These are phyloP conservation scores for Fusarium sublunatum DNA, from an alignment of 2,329 filamentous ascomycete species.

Conservation along the genomic window DNA sequence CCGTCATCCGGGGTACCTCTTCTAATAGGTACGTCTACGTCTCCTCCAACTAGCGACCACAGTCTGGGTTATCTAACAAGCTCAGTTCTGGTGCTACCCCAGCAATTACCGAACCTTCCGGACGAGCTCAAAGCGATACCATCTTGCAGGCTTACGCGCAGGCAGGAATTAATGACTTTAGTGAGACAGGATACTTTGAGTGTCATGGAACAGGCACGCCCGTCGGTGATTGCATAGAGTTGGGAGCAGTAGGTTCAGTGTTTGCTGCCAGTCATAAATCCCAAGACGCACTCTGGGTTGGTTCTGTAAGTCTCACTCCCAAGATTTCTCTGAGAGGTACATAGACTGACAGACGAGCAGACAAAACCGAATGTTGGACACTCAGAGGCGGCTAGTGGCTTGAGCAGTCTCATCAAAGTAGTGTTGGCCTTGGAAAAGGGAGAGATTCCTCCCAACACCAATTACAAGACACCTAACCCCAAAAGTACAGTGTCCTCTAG, in stretches of 20 bases:
- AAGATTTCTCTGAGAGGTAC: not conserved
- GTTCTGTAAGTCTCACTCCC: slow-evolving; percentile 55
- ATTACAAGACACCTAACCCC: slow-evolving; percentile 42
- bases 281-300: slow-evolving; percentile 53
- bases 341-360: slow-evolving; percentile 41
- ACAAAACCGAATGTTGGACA: slow-evolving; percentile 47
- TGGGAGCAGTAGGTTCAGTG: slow-evolving; percentile 49
- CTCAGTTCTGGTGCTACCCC: slow-evolving; percentile 57
- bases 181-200: slow-evolving; percentile 47
- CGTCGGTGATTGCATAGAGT: slow-evolving; percentile 47
- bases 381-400: slow-evolving; percentile 46
- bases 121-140: slow-evolving; percentile 54
- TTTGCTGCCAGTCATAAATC: slow-evolving; percentile 43
- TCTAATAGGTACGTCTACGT: slow-evolving; percentile 54
- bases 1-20: slow-evolving; percentile 60
- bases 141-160: slow-evolving; percentile 44
- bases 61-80: slow-evolving; percentile 17
- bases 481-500: slow-evolving; percentile 31
- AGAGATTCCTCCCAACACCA: slow-evolving; percentile 44
- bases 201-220: slow-evolving; percentile 49
- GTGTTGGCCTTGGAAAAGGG: slow-evolving; percentile 44
- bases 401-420: slow-evolving; percentile 46
- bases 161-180: slow-evolving; percentile 37
- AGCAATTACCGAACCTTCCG: slow-evolving; percentile 65
- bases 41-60: slow-evolving; percentile 38